These are phyloP conservation scores for Penicillium sp. DNA, from an alignment of 2,329 filamentous ascomycete genomes.

Conservation along the genomic window DNA sequence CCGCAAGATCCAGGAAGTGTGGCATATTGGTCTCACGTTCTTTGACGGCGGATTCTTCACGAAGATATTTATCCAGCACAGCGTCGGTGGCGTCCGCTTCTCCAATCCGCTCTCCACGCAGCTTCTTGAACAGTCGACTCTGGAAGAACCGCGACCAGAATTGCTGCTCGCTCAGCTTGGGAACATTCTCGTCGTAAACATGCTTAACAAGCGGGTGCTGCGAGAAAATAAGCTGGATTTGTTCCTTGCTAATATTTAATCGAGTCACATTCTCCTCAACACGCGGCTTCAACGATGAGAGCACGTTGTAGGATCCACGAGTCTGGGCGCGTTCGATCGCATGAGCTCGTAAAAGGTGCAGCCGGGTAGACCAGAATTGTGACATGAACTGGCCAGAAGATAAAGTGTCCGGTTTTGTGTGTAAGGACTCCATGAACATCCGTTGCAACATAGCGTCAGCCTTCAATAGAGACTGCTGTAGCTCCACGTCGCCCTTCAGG, in stretches of 20 bases:
- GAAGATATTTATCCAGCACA: conserved; percentile 83
- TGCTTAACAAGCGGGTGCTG: conserved; percentile 89
- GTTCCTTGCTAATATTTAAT: conserved; percentile 84
- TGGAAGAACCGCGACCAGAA: conserved; percentile 97
- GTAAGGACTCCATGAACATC: conserved; percentile 82
- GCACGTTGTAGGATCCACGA: conserved; percentile 87
- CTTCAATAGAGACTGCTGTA: conserved; percentile 87
- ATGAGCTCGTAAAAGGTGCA: conserved; percentile 82
- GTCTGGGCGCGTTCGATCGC: conserved; percentile 86
- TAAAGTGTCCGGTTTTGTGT: conserved; percentile 81
- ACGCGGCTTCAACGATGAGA: conserved; percentile 82
- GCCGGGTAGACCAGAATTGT: conserved; percentile 92
- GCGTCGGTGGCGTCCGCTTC: conserved; percentile 75
- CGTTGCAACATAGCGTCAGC: conserved; percentile 73
- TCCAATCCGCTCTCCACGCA: conserved; percentile 83
- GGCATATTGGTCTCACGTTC: conserved; percentile 66
- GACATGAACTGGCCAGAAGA: conserved; percentile 77
- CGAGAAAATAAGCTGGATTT: conserved; percentile 87
- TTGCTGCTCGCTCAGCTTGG: conserved; percentile 71
- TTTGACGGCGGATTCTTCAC: conserved; percentile 61
- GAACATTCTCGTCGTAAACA: conserved; percentile 92
- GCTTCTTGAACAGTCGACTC: conserved; percentile 83
- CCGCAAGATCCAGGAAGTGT: conserved; percentile 87
- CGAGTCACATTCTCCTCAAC: conserved; percentile 73
- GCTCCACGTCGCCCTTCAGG: conserved; percentile 72